Conservation (phyloP, 2,329 filamentous ascomycete species). For the Leptographium galeiforme region DNA sequence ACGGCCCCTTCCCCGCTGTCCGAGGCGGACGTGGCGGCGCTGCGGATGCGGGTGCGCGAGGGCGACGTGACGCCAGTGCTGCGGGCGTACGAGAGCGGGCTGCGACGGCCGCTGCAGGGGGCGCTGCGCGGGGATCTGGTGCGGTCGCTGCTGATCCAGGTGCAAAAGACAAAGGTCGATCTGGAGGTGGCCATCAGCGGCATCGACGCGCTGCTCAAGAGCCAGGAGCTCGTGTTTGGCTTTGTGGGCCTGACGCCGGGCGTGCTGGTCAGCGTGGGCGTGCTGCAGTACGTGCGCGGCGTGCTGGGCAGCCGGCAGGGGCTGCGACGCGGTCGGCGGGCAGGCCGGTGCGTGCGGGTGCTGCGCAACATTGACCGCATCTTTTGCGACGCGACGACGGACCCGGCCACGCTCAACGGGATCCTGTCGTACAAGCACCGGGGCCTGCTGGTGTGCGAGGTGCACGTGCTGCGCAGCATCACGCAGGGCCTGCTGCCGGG, state of each 20-base stretch:
- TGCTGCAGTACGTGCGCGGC: conserved; percentile 56
- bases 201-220: conserved; percentile 87
- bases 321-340: conserved; percentile 47
- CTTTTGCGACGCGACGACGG: conserved; percentile 44
- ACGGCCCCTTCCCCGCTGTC: conserved; percentile 33
- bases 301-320: conserved; percentile 60
- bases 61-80: conserved; percentile 89
- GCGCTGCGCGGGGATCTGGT: conserved; percentile 78
- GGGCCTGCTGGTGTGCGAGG: conserved; percentile 78
- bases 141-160: conserved; percentile 82
- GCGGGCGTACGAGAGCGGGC: conserved; percentile 78
- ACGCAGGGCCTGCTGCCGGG: conserved; percentile 52
- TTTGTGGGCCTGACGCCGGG: conserved; percentile 91
- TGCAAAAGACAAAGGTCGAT: conserved; percentile 98
- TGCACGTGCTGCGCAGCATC: conserved; percentile 64
- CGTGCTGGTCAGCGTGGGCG: conserved; percentile 70
- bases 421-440: conserved; percentile 86
- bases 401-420: conserved; percentile 50
- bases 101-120: conserved; percentile 68
- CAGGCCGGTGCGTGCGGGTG: conserved; percentile 60
- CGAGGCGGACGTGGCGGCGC: conserved; percentile 57
- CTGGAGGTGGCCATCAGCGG: conserved; percentile 92
- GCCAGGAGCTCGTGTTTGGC: conserved; percentile 94
- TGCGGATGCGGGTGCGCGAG: conserved; percentile 70
- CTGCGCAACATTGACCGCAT: conserved; percentile 82